These are phyloP conservation scores for Apocynum venetum DNA, from an alignment of 257 asterid species.

Conservation along the genomic window DNA sequence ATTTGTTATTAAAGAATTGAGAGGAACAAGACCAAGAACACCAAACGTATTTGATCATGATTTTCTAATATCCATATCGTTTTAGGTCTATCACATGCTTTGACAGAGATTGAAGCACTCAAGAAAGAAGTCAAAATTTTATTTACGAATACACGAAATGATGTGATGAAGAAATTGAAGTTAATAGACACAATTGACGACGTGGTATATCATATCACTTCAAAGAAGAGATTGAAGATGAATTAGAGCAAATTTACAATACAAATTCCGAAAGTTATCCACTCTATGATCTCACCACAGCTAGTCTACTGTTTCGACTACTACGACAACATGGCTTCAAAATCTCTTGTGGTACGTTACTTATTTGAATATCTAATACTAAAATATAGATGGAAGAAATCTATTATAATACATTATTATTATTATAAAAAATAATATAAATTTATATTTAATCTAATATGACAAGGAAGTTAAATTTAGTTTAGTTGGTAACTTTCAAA, in stretches of 20 bases:
- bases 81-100: background rate
- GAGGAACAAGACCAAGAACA: no score
- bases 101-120: conserved; percentile 20
- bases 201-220: conserved; percentile 40
- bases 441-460: no score
- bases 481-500: no score
- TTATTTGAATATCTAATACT: no score
- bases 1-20: no score
- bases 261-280: background rate
- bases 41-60: no score
- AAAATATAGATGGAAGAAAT: no score
- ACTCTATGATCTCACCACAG: conserved; percentile 13
- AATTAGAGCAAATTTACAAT: conserved; percentile 18
- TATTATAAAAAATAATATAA: no score
- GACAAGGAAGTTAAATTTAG: no score
- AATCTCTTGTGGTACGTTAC: conserved; percentile 27
- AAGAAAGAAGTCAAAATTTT: conserved; percentile 24
- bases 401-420: no score
- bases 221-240: conserved; percentile 28
- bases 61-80: no score
- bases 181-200: conserved; percentile 29
- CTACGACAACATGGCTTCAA: conserved; percentile 40
- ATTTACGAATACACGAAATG: background rate
- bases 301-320: conserved; percentile 30
- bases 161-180: conserved; percentile 16